A percentile compares a stretch with the other conserved stretches of the same genome.
phyloP scores from a whole-genome alignment of 148 eudicot species.

The Dianthus caryophyllus region DNA sequence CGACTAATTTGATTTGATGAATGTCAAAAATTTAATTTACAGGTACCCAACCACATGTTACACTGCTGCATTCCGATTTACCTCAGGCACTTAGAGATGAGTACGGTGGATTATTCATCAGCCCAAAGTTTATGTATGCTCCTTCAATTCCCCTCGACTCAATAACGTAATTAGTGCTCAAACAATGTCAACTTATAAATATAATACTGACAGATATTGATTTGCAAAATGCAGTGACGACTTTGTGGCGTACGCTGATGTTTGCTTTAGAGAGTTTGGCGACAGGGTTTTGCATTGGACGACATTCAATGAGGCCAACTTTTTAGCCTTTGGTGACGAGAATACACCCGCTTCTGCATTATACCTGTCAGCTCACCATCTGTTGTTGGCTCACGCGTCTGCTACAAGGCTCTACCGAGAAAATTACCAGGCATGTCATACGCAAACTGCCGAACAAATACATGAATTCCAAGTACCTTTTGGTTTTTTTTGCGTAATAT shows the following conservation, averaged over 20 bases:
- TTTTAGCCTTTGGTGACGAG: slow-evolving; percentile 34
- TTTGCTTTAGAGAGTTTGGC: slow-evolving; percentile 71
- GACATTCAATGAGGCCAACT: slow-evolving; percentile 53
- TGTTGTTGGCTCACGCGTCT: slow-evolving; percentile 59
- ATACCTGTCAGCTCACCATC: slow-evolving; percentile 47
- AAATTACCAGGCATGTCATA: slow-evolving; percentile 59
- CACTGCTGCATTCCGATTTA: slow-evolving; percentile 39
- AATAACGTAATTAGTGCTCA: too few relatives aligned
- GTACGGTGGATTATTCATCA: slow-evolving; percentile 53
- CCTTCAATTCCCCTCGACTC: not conserved
- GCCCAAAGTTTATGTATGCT: slow-evolving; percentile 41
- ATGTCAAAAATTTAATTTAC: not conserved
- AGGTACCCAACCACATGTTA: slow-evolving; percentile 73
- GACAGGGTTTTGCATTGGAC: slow-evolving; percentile 61
- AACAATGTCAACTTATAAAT: too few relatives aligned
- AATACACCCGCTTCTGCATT: slow-evolving; percentile 46
- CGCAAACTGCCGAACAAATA: not conserved
- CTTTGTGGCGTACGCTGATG: slow-evolving; percentile 49
- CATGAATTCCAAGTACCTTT: too few relatives aligned
- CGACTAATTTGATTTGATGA: too few relatives aligned
- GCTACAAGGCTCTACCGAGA: slow-evolving; percentile 33
- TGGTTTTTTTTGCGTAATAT: too few relatives aligned
- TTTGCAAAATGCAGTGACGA: slow-evolving; percentile 45
- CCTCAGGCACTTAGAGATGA: slow-evolving; percentile 65
- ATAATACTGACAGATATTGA: slow-evolving; percentile 6